Conservation (phyloP, 2,329 filamentous ascomycete species). For the Macrophomina pseudophaseolina region DNA sequence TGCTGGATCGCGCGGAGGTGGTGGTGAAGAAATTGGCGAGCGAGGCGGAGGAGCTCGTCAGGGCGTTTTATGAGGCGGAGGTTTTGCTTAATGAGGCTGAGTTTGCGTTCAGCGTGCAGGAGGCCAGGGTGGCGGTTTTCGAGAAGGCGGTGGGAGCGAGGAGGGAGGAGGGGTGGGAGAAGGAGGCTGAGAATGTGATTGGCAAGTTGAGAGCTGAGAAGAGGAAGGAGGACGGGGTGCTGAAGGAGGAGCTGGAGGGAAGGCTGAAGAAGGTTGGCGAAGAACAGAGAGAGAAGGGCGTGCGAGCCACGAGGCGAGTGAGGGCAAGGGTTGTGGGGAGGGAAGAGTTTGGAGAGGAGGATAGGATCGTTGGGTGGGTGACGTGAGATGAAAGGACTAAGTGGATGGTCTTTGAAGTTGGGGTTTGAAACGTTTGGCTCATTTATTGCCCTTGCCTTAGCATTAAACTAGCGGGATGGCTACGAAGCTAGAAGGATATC, state of each 20-base stretch:
- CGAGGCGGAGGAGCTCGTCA: background rate
- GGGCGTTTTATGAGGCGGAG: constrained; percentile 9
- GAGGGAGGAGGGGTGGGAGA: background rate
- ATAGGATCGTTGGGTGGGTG: constrained; percentile 7
- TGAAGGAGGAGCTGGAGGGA: constrained; percentile 7
- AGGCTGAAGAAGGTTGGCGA: background rate
- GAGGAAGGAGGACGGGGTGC: constrained; percentile 2
- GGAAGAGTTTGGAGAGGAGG: background rate
- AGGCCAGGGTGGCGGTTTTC: background rate
- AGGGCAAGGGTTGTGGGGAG: background rate
- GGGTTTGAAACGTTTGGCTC: no score
- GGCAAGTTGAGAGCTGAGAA: constrained; percentile 7
- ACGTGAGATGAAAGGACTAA: background rate
- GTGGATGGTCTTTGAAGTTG: background rate
- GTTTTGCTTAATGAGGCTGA: constrained; percentile 17
- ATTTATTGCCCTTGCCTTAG: no score
- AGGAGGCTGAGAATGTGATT: background rate
- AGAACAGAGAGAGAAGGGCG: constrained; percentile 1
- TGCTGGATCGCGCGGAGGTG: background rate
- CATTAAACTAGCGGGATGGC: no score
- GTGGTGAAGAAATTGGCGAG: background rate
- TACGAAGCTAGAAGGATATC: no score
- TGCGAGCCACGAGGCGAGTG: background rate
- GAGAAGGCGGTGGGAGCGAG: background rate
- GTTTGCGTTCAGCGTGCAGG: background rate